Conservation (phyloP, 176 grass and related monocot species). For the Sorghum bicolor region DNA sequence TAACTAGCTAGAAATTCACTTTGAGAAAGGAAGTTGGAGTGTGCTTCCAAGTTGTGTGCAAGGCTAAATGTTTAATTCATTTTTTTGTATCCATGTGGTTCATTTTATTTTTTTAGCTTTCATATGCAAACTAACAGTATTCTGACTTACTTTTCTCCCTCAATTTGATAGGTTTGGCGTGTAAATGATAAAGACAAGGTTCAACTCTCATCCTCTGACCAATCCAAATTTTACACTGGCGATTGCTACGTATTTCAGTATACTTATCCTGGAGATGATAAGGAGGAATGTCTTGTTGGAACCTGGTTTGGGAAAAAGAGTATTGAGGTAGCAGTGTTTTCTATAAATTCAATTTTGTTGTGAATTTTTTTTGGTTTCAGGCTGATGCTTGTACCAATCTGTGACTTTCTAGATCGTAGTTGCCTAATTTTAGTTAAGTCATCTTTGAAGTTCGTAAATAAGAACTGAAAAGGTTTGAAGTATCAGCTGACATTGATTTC, state of each 20-base stretch:
- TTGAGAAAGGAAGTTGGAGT: background rate
- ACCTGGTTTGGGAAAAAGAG: constrained; percentile 96
- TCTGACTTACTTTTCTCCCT: constrained; percentile 5
- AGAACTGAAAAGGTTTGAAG: background rate
- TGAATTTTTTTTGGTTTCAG: background rate
- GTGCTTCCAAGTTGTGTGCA: background rate
- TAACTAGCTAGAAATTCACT: constrained; percentile 9
- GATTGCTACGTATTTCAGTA: constrained; percentile 99
- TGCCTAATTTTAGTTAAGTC: background rate
- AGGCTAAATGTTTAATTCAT: background rate
- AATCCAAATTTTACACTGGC: constrained; percentile 90
- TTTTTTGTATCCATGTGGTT: constrained; percentile 5
- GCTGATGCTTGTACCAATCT: background rate
- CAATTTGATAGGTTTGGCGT: constrained; percentile 67
- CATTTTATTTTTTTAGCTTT: background rate
- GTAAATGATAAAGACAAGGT: constrained; percentile 78
- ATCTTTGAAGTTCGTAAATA: constrained; percentile 1
- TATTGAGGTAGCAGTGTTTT: constrained; percentile 59
- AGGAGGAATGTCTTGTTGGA: constrained; percentile 87
- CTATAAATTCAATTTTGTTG: background rate
- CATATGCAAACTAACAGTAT: background rate
- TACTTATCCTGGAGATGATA: constrained; percentile 77
- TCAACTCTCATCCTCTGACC: constrained; percentile 55
- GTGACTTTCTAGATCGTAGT: background rate
- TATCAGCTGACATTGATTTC: background rate